These are phyloP conservation scores for Aspergillus saccharolyticus DNA, from an alignment of 495 filamentous ascomycete species.

Conservation along the genomic window DNA sequence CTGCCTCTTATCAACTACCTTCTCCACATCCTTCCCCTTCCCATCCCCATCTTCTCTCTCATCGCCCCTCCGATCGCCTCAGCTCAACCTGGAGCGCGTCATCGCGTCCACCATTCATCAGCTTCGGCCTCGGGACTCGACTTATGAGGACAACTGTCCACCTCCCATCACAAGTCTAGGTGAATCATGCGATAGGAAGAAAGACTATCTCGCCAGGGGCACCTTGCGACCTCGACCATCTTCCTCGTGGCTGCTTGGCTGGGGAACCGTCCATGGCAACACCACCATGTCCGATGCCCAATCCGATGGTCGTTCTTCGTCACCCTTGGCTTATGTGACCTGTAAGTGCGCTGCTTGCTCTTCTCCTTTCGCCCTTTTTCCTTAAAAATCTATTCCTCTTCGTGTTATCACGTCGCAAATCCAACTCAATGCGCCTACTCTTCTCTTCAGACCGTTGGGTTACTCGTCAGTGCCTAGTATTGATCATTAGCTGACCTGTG, in stretches of 20 bases:
- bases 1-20: not conserved
- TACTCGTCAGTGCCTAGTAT: constrained; percentile 3
- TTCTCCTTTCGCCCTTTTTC: constrained; percentile 12
- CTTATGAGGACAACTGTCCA: constrained; percentile 15
- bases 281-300: constrained; percentile 42
- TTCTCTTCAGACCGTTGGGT: not conserved
- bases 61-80: no score
- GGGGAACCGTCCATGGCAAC: constrained; percentile 26
- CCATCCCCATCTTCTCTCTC: not conserved
- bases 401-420: not conserved
- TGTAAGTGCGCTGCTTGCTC: constrained; percentile 27
- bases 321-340: constrained; percentile 30
- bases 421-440: not conserved
- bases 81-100: constrained; percentile 19
- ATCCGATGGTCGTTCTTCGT: constrained; percentile 28
- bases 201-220: constrained; percentile 19
- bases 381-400: constrained; percentile 9
- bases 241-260: constrained; percentile 19
- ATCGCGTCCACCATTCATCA: constrained; percentile 16
- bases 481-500: constrained; percentile 8
- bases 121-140: constrained; percentile 4
- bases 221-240: constrained; percentile 23
- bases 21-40: not conserved
- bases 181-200: constrained; percentile 28
- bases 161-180: constrained; percentile 10